Percentiles rank a stretch among this genome's conserved stretches.
These are phyloP conservation scores for Pyropia yezoensis DNA, from an alignment of 23 red algal species.

Conservation along the genomic window DNA sequence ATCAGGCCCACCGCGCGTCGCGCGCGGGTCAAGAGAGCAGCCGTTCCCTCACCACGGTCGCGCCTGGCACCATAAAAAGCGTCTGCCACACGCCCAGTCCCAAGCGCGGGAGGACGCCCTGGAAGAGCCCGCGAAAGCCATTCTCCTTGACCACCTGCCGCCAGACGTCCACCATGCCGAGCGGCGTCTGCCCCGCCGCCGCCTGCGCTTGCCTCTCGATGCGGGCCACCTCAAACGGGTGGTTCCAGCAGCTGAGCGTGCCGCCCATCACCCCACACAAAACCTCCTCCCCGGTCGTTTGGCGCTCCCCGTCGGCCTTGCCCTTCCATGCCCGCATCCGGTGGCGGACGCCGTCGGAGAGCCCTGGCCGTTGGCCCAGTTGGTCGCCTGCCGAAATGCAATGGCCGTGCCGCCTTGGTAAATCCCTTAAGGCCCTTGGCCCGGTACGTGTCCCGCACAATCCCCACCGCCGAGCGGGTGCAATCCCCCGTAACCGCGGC, in stretches of 20 bases:
- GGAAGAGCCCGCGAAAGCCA: slow-evolving; percentile 43
- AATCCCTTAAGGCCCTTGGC: slow-evolving; percentile 56
- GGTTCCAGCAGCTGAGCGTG: slow-evolving; percentile 70
- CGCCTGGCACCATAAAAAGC: slow-evolving; percentile 53
- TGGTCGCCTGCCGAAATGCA: slow-evolving; percentile 86
- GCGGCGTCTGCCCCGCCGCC: slow-evolving; percentile 35
- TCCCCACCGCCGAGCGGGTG: slow-evolving; percentile 4
- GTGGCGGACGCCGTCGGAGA: slow-evolving; percentile 53
- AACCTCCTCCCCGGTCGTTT: slow-evolving; percentile 42
- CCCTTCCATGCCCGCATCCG: slow-evolving; percentile 28
- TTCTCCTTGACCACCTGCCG: slow-evolving; percentile 52
- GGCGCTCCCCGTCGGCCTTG: slow-evolving; percentile 25
- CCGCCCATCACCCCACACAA: slow-evolving; percentile 50
- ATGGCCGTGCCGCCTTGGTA: slow-evolving; percentile 86
- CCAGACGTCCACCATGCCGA: slow-evolving; percentile 22
- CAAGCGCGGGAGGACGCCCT: slow-evolving; percentile 62
- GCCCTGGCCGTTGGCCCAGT: slow-evolving; percentile 84
- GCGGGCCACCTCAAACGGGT: slow-evolving; percentile 89
- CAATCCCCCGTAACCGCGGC: slow-evolving; percentile 57
- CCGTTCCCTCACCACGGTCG: too few species aligned
- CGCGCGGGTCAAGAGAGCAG: too few species aligned
- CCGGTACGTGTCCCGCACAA: slow-evolving; percentile 40
- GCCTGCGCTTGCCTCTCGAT: slow-evolving; percentile 82
- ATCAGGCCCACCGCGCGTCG: too few species aligned
- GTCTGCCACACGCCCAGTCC: slow-evolving; percentile 70